Base-by-base conservation (phyloP, 768 basidiomycete genomes). In the Scleroderma citrinum region DNA sequence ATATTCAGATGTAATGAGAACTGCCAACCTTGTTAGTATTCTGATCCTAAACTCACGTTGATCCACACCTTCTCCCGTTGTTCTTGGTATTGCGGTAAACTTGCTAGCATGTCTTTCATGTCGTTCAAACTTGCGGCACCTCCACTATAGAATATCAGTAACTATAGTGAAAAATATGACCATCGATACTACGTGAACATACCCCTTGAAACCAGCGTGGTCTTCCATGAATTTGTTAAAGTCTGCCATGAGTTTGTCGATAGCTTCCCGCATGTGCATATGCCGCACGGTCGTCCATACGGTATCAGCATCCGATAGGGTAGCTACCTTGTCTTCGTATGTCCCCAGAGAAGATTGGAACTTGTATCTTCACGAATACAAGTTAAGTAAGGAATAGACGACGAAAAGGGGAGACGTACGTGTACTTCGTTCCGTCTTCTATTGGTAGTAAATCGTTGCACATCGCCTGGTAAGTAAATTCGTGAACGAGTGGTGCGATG, bases 401-500 rank as follows among this genome's bases (percentile, higher is more conserved):
- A 31, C 5, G 21, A 66, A 48, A n/a, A 29, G 8, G 26, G 26
- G 50, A 5, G 16, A 74, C 91, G 48, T 56, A 95, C 92, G 80
- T 82, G 68, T 97, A 98, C 67, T 78, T 85, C 8, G 75, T 76
- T 21, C 94, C 95, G 52, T 91, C 82, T 48, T 92, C 80, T 45
- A 99, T 89, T 16, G 85, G 85, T 5, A 99, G 75, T 17, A 99
- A 68, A 66, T 99, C 96, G 58, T 93, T 92, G 43, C 87, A 87
- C 96, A 99, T 99, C 0, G 96, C 95, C 67, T 98, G 96, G 66
- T 98, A 99, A 19, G 95, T 98, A 63, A 99, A 99, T 62, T 98
- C 96, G 64, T 99, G 96, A 31, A 96, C 64, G 52, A 97, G 80
- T 2, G 96, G 96, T 2, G 92, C 86, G 21, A 87, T 62, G 58